A percentile compares a stretch with the other conserved stretches of the same genome.
These are phyloP conservation scores for Aspergillus japonicus DNA, from an alignment of 2,329 filamentous ascomycete species.

Conservation along the genomic window DNA sequence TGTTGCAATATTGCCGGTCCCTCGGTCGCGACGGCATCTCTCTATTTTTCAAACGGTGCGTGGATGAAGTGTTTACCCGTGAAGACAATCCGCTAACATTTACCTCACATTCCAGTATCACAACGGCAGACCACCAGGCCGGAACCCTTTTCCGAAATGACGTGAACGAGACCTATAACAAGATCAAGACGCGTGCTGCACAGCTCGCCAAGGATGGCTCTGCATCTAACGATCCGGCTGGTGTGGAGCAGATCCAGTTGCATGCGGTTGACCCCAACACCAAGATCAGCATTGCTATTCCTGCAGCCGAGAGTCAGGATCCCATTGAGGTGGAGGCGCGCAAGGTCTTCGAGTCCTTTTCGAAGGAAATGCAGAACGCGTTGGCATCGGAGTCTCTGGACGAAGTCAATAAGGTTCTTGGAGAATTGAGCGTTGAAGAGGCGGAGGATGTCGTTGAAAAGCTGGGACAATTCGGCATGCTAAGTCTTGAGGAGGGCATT, in stretches of 20 bases:
- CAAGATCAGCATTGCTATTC: slow-evolving; percentile 83
- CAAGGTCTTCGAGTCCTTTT: slow-evolving; percentile 79
- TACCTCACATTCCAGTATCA: slow-evolving; percentile 56
- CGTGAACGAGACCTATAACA: slow-evolving; percentile 80
- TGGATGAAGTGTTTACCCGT: slow-evolving; percentile 2
- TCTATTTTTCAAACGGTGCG: slow-evolving; percentile 85
- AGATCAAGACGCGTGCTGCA: slow-evolving; percentile 72
- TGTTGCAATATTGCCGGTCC: slow-evolving; percentile 92
- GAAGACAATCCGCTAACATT: slow-evolving; percentile 10
- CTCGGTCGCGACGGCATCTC: slow-evolving; percentile 84
- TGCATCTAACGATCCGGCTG: slow-evolving; percentile 54
- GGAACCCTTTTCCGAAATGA: slow-evolving; percentile 90
- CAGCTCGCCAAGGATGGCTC: slow-evolving; percentile 67
- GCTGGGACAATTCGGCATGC: slow-evolving; percentile 78
- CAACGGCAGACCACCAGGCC: slow-evolving; percentile 83
- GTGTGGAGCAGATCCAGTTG: slow-evolving; percentile 93
- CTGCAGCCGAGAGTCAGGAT: slow-evolving; percentile 66
- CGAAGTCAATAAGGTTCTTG: slow-evolving; percentile 81
- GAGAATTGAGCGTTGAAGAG: slow-evolving; percentile 83
- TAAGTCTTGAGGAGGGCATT: slow-evolving; percentile 88
- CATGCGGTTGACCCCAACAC: slow-evolving; percentile 94
- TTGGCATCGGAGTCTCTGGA: slow-evolving; percentile 87
- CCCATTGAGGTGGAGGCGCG: slow-evolving; percentile 61
- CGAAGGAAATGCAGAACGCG: slow-evolving; percentile 75
- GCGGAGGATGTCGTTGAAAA: slow-evolving; percentile 82